Evolutionary conservation across 306 rosid genomes (phyloP), one percentile per base, ranked within the genome.

Genomic region (Fragaria iinumae): DNA sequence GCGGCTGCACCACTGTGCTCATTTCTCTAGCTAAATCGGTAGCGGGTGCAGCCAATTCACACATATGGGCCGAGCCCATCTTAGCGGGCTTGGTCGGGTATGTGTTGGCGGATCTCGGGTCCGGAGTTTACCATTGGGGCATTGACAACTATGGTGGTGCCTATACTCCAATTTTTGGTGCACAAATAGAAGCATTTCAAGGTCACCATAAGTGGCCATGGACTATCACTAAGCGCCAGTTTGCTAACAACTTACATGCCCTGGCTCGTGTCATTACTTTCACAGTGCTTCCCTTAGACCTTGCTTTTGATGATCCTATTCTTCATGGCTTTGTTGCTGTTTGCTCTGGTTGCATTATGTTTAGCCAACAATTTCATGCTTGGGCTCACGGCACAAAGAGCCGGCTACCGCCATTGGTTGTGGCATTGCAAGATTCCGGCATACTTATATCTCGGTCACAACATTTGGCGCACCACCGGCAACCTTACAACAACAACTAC

Each of bases 361-460:
- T 95, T 32, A 95, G 97, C 86, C 98, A 95, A 67, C 98, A 95
- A 67, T 95, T 95, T 70, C 98, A 95, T 73, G 96, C 97, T 9
- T 95, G 98, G 99, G 93, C 99, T 11, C 99, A 95, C 11, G 87
- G 89, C 17, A 90, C 91, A 0, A 90, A 89, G 85, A 92, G 97
- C 77, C 84, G 86, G 77, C 93, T 95, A 72, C 97, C 97, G 0
- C 87, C 86, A 0, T 71, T 83, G 0, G 96, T 95, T 73, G 88
- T 82, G 74, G 89, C 85, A 0, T 55, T 95, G 83, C 98, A 95
- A 43, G 92, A 90, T 34, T 71, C 79, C 0, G 90, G 97, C 3
- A 34, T 95, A 81, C 86, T 92, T 0, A 96, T 92, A 74, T 92
- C 96, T 0, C 89, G 97, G 62, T 62, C 87, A 0, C 97, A 95